phyloP scores from a whole-genome alignment of 1,284 basidiomycete species.

The Leccinum subatratum region DNA sequence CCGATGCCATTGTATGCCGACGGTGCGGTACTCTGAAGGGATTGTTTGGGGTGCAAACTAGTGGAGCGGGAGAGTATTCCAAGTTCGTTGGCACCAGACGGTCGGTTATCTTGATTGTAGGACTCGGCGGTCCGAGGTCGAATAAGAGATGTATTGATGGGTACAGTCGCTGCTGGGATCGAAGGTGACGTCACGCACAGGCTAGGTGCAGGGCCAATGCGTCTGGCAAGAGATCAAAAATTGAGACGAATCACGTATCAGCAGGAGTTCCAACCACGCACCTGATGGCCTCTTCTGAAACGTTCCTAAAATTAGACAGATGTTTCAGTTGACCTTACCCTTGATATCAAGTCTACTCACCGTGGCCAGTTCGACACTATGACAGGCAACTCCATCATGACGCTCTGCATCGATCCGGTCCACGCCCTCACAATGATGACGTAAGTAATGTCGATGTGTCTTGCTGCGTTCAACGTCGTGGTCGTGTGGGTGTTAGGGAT shows the following conservation, averaged over 20 bases:
- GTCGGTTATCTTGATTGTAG: constrained; percentile 12
- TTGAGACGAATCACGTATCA: not conserved
- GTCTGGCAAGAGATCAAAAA: constrained; percentile 36
- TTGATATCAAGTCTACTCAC: constrained; percentile 36
- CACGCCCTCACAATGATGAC: constrained; percentile 71
- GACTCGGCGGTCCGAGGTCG: constrained; percentile 26
- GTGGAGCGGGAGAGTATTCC: constrained; percentile 8
- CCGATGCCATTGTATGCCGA: constrained; percentile 14
- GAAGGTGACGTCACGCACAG: constrained; percentile 43
- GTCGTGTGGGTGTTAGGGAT: constrained; percentile 69
- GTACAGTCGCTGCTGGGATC: constrained; percentile 27
- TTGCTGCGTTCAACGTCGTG: constrained; percentile 70
- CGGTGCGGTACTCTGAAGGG: constrained; percentile 34
- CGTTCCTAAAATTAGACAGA: constrained; percentile 38
- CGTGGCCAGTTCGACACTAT: constrained; percentile 79
- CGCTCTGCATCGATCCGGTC: constrained; percentile 60
- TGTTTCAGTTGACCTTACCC: constrained; percentile 2
- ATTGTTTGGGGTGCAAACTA: constrained; percentile 18
- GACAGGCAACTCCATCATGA: constrained; percentile 69
- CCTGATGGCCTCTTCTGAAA: constrained; percentile 65
- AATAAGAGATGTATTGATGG: constrained; percentile 21
- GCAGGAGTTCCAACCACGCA: constrained; percentile 26
- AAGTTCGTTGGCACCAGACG: constrained; percentile 15
- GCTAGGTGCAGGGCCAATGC: constrained; percentile 66
- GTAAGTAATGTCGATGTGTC: constrained; percentile 79